These are phyloP conservation scores for Quambalaria eucalypti DNA, from an alignment of 1,284 basidiomycete genomes.

Conservation along the genomic window DNA sequence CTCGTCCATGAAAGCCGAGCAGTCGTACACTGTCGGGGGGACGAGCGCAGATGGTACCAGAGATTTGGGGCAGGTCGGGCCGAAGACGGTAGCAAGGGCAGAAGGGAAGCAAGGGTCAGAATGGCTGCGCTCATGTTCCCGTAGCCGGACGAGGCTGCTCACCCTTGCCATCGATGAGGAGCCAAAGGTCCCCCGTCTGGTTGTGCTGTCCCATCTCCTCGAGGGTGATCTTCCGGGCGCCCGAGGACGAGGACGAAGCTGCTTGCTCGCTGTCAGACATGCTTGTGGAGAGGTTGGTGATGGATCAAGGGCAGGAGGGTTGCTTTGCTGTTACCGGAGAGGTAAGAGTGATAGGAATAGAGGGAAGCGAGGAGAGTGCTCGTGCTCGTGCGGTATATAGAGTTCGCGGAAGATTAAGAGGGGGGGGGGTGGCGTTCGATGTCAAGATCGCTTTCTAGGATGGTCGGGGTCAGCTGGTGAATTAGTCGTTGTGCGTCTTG, in stretches of 20 bases:
- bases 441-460: too few relatives aligned
- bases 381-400: too few relatives aligned
- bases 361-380: background rate
- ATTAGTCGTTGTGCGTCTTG: too few relatives aligned
- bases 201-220: constrained; percentile 41
- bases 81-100: too few relatives aligned
- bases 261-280: background rate
- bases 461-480: too few relatives aligned
- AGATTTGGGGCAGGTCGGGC: too few relatives aligned
- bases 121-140: background rate
- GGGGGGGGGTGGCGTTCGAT: background rate
- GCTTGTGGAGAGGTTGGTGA: too few relatives aligned
- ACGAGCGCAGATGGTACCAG: too few relatives aligned
- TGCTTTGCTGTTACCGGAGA: too few relatives aligned
- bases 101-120: too few relatives aligned
- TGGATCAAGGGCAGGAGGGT: too few relatives aligned
- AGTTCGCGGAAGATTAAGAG: too few relatives aligned
- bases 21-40: constrained; percentile 76
- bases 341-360: background rate
- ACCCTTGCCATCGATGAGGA: constrained; percentile 44
- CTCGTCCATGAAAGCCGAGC: constrained; percentile 91
- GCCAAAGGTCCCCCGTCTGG: constrained; percentile 40
- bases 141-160: background rate
- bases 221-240: constrained; percentile 22
- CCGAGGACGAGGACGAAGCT: background rate